Conservation (phyloP, 257 asterid species). For the Perilla frutescens region DNA sequence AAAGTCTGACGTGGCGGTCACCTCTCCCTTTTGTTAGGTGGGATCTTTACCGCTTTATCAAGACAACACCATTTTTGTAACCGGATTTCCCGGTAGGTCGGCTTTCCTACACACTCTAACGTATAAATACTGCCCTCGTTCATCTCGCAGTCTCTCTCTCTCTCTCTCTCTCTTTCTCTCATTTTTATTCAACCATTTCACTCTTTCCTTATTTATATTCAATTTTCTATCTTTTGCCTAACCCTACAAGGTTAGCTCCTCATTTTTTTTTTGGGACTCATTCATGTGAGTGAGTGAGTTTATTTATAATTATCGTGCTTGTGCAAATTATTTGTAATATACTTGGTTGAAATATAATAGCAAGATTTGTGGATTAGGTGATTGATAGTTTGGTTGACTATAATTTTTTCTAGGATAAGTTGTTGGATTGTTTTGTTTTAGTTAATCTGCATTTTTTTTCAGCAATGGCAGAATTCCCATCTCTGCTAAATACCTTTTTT, state of each 20-base stretch:
- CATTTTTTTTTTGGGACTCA: neutral
- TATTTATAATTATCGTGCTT: neutral
- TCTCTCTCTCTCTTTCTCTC: conserved; percentile 31
- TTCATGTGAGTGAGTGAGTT: neutral
- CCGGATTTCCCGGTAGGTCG: conserved; percentile 46
- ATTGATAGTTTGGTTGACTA: neutral
- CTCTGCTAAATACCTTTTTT: neutral
- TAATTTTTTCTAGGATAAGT: too few species aligned
- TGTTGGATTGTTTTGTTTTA: neutral
- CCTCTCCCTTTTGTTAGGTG: conserved; percentile 42
- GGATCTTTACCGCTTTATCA: conserved; percentile 36
- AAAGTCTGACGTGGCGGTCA: conserved; percentile 68
- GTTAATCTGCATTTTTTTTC: neutral
- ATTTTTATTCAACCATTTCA: conserved; percentile 20
- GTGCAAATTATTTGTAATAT: neutral
- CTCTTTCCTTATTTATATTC: neutral
- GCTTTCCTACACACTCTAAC: conserved; percentile 26
- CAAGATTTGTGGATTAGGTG: conserved; percentile 28
- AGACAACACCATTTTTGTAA: conserved; percentile 28
- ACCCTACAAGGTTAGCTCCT: conserved; percentile 35
- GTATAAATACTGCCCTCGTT: conserved; percentile 32
- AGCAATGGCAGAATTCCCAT: neutral
- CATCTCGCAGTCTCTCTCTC: conserved; percentile 10
- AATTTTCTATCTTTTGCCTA: conserved; percentile 7
- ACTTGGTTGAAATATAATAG: neutral